phyloP scores from a whole-genome alignment of 2,329 filamentous ascomycete genomes.

The Nothopassalora personata region DNA sequence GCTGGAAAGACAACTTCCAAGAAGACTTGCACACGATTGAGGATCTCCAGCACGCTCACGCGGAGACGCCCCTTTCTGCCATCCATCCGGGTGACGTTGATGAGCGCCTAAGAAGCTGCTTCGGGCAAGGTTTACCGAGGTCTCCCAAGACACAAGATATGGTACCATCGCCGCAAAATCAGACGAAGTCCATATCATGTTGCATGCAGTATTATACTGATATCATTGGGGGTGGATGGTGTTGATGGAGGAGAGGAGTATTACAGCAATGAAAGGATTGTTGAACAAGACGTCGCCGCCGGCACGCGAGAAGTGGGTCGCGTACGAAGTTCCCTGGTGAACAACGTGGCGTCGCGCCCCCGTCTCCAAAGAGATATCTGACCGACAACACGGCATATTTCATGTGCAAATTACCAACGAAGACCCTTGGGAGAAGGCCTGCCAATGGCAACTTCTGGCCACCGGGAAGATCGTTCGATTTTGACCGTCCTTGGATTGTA shows the following conservation, averaged over 20 bases:
- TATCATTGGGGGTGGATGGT: neutral
- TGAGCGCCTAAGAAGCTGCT: neutral
- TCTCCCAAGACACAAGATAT: neutral
- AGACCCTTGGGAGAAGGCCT: no score
- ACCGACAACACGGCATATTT: neutral
- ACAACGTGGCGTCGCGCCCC: neutral
- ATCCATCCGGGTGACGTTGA: slow-evolving; percentile 3
- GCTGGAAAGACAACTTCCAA: neutral
- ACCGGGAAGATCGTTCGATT: no score
- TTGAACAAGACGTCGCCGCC: neutral
- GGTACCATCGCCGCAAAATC: neutral
- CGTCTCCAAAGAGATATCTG: neutral
- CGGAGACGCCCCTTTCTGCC: neutral
- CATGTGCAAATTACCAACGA: no score
- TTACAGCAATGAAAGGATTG: neutral
- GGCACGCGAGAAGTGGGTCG: neutral
- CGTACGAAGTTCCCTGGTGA: neutral
- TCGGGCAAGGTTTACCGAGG: neutral
- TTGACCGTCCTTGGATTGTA: no score
- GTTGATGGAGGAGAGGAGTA: neutral
- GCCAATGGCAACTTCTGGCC: no score
- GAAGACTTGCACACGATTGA: neutral
- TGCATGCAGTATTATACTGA: neutral
- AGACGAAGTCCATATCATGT: neutral
- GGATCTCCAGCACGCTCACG: neutral